A percentile compares a stretch with the other conserved stretches of the same genome.
Conservation (phyloP, 306 rosid genomes). For the Canavalia ensiformis region DNA sequence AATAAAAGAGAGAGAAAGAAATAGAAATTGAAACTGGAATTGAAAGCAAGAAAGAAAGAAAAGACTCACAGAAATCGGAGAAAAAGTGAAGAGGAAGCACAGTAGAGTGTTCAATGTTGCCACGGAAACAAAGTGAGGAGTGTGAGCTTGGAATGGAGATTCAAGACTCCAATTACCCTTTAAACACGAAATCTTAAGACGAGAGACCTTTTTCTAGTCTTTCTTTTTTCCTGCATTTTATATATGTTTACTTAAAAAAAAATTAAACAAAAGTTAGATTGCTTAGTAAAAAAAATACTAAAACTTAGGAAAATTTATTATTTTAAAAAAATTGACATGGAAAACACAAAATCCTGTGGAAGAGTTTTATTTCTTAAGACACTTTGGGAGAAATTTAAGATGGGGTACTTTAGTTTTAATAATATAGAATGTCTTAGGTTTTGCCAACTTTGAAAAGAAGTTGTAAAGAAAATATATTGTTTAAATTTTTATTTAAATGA, state of each 20-base stretch:
- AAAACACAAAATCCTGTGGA: neutral
- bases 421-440: too few relatives aligned
- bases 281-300: too few relatives aligned
- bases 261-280: too few relatives aligned
- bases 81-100: neutral
- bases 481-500: too few relatives aligned
- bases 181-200: neutral
- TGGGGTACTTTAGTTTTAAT: too few relatives aligned
- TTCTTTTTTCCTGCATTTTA: neutral
- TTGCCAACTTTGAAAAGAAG: too few relatives aligned
- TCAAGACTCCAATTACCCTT: constrained; percentile 4
- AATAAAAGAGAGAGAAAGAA: neutral
- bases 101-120: neutral
- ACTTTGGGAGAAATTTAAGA: too few relatives aligned
- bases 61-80: constrained; percentile 28
- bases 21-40: neutral
- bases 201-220: too few relatives aligned
- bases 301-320: too few relatives aligned
- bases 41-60: too few relatives aligned
- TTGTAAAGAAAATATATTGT: too few relatives aligned
- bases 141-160: neutral
- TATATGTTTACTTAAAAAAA: too few relatives aligned
- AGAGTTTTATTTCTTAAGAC: neutral
- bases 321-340: neutral
- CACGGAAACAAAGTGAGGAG: neutral